Percentiles rank a stretch among this genome's conserved stretches.
Conservation (phyloP, 495 filamentous ascomycete genomes). For the Aeminium ludgeri region DNA sequence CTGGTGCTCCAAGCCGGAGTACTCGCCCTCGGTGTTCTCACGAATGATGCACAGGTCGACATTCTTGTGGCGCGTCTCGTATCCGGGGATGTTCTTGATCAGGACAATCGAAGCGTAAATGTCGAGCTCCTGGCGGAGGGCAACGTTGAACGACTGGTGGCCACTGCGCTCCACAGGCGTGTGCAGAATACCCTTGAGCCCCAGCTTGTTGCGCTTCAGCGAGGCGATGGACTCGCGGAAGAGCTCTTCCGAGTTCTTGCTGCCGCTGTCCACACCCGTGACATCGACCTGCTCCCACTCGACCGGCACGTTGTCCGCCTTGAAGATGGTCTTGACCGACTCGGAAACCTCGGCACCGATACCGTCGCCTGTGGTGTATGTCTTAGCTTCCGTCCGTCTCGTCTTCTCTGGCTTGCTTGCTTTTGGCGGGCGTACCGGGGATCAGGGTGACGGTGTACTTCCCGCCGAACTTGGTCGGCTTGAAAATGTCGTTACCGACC, state of each 20-base stretch:
- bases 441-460: constrained; percentile 99
- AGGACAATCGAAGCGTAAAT: constrained; percentile 97
- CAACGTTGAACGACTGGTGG: constrained; percentile 98
- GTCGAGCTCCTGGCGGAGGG: constrained; percentile 94
- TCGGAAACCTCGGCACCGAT: constrained; percentile 97
- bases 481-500: constrained; percentile 78
- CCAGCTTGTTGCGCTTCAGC: constrained; percentile 93
- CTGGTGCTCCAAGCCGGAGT: constrained; percentile 96
- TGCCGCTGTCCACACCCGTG: constrained; percentile 72
- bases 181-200: constrained; percentile 91
- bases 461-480: constrained; percentile 96
- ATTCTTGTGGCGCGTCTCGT: constrained; percentile 87
- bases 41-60: constrained; percentile 98
- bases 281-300: constrained; percentile 98
- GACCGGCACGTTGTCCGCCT: constrained; percentile 95
- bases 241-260: constrained; percentile 80
- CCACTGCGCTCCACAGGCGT: constrained; percentile 93
- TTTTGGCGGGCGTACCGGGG: constrained; percentile 41
- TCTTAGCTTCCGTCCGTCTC: constrained; percentile 12
- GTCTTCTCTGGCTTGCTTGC: constrained; percentile 9
- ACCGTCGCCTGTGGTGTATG: constrained; percentile 56
- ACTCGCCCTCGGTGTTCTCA: constrained; percentile 99
- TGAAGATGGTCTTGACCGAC: constrained; percentile 96
- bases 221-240: constrained; percentile 91
- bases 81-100: constrained; percentile 98